Evolutionary conservation across 73 alveolate species (phyloP), one percentile per base, ranked within the genome.

Genomic region (Paramecium bursaria): DNA sequence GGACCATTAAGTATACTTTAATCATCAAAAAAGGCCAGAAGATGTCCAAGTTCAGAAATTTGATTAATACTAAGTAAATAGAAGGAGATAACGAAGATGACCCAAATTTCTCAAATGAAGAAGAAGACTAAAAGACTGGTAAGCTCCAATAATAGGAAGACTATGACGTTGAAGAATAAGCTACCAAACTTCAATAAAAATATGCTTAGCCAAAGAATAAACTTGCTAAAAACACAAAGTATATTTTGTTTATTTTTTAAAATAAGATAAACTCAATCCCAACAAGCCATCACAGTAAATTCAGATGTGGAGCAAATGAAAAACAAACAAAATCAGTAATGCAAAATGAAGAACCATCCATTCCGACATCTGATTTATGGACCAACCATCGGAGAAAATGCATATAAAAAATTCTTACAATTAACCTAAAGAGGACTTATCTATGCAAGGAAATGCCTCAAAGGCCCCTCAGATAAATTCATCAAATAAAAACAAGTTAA

Each of bases 391-490:
- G 73, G 74, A 13, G 89, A 79, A 46, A 50, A 61, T 31, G 19
- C 89, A 11, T 79, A 53, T 27, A 54, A 39, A 17, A 79, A 79
- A 42, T 73, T 53, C 60, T 54, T 79, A 44, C 46, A 61, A 52
- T 48, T 79, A 5, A 79, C 89, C 54, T 55, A 79, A 44, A 30
- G 89, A 23, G 89, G 89, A 53, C 50, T 79, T 22, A 82, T 79
- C 1, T 79, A 79, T 54, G 89, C 89, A 2, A 79, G 73, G 48
- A 79, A 79, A 54, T 79, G 89, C 30, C 57, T 79, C 0, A 79
- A 79, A 46, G 89, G 89, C 7, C 89, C 89, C 22, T 79, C 89
- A 13, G 89, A 79, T 6, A 79, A 79, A 22, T 79, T 79, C 30
- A 79, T 79, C 1, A 79, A 79, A 47, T 53, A 51, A 19, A 79